Evolutionary conservation across 2,329 filamentous ascomycete genomes (phyloP), one percentile per base, ranked within the genome.

Genomic region (Neofusicoccum cordaticola): DNA sequence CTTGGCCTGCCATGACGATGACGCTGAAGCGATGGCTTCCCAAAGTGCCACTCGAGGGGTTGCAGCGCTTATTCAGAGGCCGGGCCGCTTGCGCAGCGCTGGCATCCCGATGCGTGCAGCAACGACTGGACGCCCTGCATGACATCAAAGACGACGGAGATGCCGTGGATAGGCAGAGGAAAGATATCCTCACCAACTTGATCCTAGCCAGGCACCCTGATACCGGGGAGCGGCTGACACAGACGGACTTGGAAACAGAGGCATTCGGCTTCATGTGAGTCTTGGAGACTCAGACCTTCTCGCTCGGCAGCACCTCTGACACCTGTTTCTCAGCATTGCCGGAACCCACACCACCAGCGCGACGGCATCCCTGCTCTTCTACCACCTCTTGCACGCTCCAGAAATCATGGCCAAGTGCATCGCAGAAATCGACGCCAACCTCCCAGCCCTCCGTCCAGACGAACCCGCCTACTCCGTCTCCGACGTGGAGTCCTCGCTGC

Each of bases 201-300:
- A 77, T 78, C 8, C n/a, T 71, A 13, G 75, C 76, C 0, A 74
- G 70, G 27, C 65, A 78, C 60, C 77, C 76, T 1, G 74, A 77
- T n/a, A 77, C 75, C 1, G 75, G 76, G 0, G 69, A 71, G 37
- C 63, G 47, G 1, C 66, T 79, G n/a, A 70, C 68, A 0, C 68
- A 70, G 44, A 62, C 42, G 1, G 75, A 78, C 35, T 65, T 78
- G 0, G 71, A 75, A 58, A 73, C 75, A 0, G 75, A 78, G 53
- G 75, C 75, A 3, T 78, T 78, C 68, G 76, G 73, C 1, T 75
- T 77, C 56, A 76, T 78, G 51, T 42, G 34, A 56, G 51, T 39
- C 39, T 7, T 8, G 31, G 5, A 7, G 27, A 7, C 27, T 7
- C 15, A 39, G 31, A 2, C 8, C 34, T 19, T 13, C 15, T 17